Percentiles rank a stretch among this genome's conserved stretches.
These are phyloP conservation scores for Trichothecium sympodiale DNA, from an alignment of 2,329 filamentous ascomycete species.

Conservation along the genomic window DNA sequence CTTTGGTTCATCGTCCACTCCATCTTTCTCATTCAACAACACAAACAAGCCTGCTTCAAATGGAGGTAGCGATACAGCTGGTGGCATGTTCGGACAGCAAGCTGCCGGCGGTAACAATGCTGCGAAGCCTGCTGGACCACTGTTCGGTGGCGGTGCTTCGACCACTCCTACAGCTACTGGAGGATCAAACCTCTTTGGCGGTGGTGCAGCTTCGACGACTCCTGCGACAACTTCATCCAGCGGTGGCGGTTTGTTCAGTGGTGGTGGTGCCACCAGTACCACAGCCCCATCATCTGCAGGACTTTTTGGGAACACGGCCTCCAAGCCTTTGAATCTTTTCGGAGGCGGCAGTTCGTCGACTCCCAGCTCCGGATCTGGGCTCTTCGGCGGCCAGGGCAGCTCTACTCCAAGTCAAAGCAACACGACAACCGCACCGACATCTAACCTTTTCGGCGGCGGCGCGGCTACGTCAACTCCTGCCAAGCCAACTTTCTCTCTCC, in stretches of 20 bases:
- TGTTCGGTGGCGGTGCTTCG: slow-evolving; percentile 15
- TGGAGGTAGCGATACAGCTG: slow-evolving; percentile 14
- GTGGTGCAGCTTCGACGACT: slow-evolving; percentile 9
- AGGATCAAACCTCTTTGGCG: slow-evolving; percentile 7
- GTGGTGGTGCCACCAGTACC: slow-evolving; percentile 5
- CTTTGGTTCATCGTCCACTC: slow-evolving; percentile 24
- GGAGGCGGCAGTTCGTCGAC: slow-evolving; percentile 9
- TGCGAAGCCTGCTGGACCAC: slow-evolving; percentile 10
- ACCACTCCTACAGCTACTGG: slow-evolving; percentile 11
- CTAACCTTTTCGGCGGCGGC: slow-evolving; percentile 18
- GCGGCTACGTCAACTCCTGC: slow-evolving; percentile 23
- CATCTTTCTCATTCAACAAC: slow-evolving; percentile 31
- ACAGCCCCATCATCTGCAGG: slow-evolving; percentile 5
- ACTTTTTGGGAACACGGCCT: slow-evolving; percentile 9
- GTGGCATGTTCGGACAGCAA: slow-evolving; percentile 21
- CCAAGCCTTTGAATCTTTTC: slow-evolving; percentile 13
- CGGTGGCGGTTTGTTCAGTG: slow-evolving; percentile 10
- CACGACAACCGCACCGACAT: slow-evolving; percentile 11
- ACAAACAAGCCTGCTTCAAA: slow-evolving; percentile 13
- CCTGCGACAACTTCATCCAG: slow-evolving; percentile 9
- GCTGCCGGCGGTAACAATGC: slow-evolving; percentile 11
- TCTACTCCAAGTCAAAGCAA: background rate
- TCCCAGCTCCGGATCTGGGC: slow-evolving; percentile 2
- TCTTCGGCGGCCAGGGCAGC: slow-evolving; percentile 10
- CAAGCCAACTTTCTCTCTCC: slow-evolving; percentile 36